These are phyloP conservation scores for Phytophthora cryptogea DNA, from an alignment of 352 stramenopile genomes.

Conservation along the genomic window DNA sequence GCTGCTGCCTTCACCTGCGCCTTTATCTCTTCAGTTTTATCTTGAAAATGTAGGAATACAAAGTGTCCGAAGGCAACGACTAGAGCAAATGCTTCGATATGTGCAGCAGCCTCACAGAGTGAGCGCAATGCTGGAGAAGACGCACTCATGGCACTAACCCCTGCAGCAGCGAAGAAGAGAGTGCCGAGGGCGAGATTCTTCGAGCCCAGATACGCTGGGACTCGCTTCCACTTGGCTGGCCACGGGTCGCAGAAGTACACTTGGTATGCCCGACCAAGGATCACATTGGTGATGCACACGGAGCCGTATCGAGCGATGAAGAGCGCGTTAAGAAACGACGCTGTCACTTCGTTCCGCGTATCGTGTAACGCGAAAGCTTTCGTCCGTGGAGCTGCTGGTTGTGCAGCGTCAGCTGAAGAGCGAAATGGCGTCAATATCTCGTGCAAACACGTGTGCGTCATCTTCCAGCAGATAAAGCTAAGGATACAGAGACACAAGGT, in stretches of 20 bases:
- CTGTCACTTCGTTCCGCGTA: slow-evolving; percentile 21
- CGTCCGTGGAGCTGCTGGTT: background rate
- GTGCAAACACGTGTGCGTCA: slow-evolving; percentile 48
- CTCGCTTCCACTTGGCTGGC: slow-evolving; percentile 48
- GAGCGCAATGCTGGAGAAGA: slow-evolving; percentile 43
- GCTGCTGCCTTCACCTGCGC: slow-evolving; percentile 9
- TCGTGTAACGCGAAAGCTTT: slow-evolving; percentile 10
- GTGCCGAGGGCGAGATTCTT: slow-evolving; percentile 65
- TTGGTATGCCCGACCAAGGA: slow-evolving; percentile 57
- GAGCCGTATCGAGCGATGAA: slow-evolving; percentile 48
- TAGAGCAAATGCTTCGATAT: slow-evolving; percentile 58
- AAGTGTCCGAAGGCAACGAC: slow-evolving; percentile 41
- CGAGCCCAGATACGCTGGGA: slow-evolving; percentile 64
- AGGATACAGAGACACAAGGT: slow-evolving; percentile 56
- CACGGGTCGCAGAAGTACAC: slow-evolving; percentile 50
- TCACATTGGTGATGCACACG: slow-evolving; percentile 34
- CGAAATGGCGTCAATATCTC: slow-evolving; percentile 30
- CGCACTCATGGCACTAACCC: slow-evolving; percentile 46
- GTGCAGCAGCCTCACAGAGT: slow-evolving; percentile 49
- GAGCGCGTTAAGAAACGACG: slow-evolving; percentile 51
- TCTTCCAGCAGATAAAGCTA: slow-evolving; percentile 49
- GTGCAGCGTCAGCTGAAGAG: background rate
- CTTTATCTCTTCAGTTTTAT: background rate
- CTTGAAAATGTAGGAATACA: slow-evolving; percentile 26
- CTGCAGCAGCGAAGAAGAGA: slow-evolving; percentile 49